These are phyloP conservation scores for Botrytis cinerea DNA, from an alignment of 2,329 filamentous ascomycete species.

Conservation along the genomic window DNA sequence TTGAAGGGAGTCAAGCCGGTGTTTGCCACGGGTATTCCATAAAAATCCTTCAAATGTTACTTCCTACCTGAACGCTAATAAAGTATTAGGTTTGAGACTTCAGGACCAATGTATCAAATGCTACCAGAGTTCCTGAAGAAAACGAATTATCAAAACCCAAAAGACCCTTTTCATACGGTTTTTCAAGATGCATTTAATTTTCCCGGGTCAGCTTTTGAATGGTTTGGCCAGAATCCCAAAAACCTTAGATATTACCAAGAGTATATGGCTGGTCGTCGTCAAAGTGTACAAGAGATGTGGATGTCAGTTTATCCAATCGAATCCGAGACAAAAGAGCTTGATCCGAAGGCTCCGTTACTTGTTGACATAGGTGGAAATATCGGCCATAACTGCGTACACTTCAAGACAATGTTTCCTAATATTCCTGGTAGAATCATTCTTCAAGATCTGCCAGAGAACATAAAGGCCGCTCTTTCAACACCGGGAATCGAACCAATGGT, in stretches of 20 bases:
- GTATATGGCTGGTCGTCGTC: slow-evolving; percentile 7
- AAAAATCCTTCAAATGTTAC: no score
- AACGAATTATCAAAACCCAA: background rate
- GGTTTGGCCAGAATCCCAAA: background rate
- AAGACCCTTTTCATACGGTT: background rate
- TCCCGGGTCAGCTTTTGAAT: background rate
- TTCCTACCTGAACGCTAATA: background rate
- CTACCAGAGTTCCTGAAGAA: background rate
- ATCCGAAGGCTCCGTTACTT: slow-evolving; percentile 34
- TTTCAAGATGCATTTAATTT: slow-evolving; percentile 3
- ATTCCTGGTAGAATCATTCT: slow-evolving; percentile 44
- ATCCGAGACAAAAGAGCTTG: background rate
- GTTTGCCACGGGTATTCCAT: background rate
- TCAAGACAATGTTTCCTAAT: slow-evolving; percentile 41
- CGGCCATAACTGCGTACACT: slow-evolving; percentile 43
- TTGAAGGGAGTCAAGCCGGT: background rate
- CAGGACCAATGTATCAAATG: background rate
- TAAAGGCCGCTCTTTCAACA: background rate
- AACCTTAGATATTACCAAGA: background rate
- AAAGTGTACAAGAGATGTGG: background rate
- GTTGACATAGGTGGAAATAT: slow-evolving; percentile 47
- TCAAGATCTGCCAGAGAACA: slow-evolving; percentile 43
- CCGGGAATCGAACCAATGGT: background rate
- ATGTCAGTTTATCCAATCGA: slow-evolving; percentile 2
- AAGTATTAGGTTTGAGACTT: background rate